Conservation (phyloP, 2,329 filamentous ascomycete species). For the Nigrospora osmanthi region DNA sequence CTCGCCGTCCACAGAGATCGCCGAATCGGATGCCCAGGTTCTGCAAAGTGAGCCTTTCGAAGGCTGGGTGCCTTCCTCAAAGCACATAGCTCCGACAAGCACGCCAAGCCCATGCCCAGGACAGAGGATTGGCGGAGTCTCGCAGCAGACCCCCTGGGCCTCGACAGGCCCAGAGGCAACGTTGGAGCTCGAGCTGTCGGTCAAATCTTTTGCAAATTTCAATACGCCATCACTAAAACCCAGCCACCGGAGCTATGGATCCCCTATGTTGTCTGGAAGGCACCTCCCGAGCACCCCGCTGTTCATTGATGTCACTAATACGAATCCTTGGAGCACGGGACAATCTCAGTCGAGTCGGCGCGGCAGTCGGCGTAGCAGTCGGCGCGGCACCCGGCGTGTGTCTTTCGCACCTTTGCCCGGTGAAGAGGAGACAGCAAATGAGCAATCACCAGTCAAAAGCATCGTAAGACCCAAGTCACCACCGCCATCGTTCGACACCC, state of each 20-base stretch:
- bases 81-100: no score
- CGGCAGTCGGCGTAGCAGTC: neutral
- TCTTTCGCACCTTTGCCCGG: conserved; percentile 23
- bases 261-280: conserved; percentile 4
- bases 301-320: conserved; percentile 8
- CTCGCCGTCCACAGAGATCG: no score
- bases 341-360: conserved; percentile 1
- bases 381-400: conserved; percentile 17
- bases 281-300: conserved; percentile 10
- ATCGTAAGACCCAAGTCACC: conserved; percentile 28
- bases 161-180: conserved; percentile 19
- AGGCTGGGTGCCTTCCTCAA: no score
- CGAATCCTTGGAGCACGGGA: conserved; percentile 8
- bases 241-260: conserved; percentile 7
- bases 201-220: conserved; percentile 46
- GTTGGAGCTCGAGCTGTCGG: conserved; percentile 37
- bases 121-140: no score
- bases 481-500: conserved; percentile 28
- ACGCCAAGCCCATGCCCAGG: no score
- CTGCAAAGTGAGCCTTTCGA: no score
- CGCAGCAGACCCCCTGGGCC: no score
- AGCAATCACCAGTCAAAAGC: conserved; percentile 5
- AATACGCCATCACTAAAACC: conserved; percentile 39
- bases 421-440: conserved; percentile 13
- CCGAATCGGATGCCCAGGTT: no score